Evolutionary conservation across 2,329 filamentous ascomycete genomes (phyloP).

Genomic region (Stachybotrys echinatus): DNA sequence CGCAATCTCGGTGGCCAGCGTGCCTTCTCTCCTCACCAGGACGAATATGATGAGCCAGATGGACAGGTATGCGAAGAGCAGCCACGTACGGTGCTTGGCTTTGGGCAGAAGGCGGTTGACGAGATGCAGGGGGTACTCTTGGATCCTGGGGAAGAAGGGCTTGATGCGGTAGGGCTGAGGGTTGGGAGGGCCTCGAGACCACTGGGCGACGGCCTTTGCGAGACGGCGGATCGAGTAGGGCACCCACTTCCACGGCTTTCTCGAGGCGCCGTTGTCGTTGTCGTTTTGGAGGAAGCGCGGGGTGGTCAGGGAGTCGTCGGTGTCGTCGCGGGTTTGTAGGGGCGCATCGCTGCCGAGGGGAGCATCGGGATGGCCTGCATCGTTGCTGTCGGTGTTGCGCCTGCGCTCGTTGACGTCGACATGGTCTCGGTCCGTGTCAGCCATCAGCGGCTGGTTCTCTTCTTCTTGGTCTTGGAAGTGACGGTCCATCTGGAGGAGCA

Average conservation of each 20-base stretch:
- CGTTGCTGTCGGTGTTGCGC: slow-evolving; percentile 4
- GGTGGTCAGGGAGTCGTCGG: slow-evolving; percentile 35
- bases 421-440: slow-evolving; percentile 22
- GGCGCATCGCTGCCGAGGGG: slow-evolving; percentile 30
- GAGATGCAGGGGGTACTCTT: slow-evolving; percentile 60
- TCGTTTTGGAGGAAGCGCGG: slow-evolving; percentile 56
- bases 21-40: slow-evolving; percentile 61
- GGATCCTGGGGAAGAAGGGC: slow-evolving; percentile 60
- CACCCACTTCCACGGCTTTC: slow-evolving; percentile 51
- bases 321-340: slow-evolving; percentile 43
- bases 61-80: slow-evolving; percentile 56
- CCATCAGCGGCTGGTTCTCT: slow-evolving; percentile 34
- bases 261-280: slow-evolving; percentile 27
- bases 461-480: slow-evolving; percentile 10
- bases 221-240: slow-evolving; percentile 49
- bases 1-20: slow-evolving; percentile 53
- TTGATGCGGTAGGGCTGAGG: slow-evolving; percentile 44
- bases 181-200: slow-evolving; percentile 52
- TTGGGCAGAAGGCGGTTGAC: slow-evolving; percentile 59
- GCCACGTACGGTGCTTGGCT: slow-evolving; percentile 49
- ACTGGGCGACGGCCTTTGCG: slow-evolving; percentile 34
- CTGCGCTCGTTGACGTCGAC: background rate
- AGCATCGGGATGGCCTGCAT: slow-evolving; percentile 33
- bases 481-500: background rate
- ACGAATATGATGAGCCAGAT: slow-evolving; percentile 67